These are phyloP conservation scores for Petunia axillaris DNA, from an alignment of 257 asterid genomes.

Conservation along the genomic window DNA sequence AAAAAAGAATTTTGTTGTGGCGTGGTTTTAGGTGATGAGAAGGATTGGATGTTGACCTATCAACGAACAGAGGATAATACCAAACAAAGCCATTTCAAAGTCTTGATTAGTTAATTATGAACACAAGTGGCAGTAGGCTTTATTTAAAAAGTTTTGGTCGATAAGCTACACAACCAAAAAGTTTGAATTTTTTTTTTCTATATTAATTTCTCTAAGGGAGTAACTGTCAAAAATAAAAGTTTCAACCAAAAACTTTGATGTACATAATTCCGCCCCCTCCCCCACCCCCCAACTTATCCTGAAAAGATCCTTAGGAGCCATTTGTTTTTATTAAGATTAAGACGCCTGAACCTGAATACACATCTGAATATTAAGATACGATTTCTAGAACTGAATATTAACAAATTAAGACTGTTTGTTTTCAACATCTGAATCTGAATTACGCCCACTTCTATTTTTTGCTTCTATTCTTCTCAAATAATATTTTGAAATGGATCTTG, in stretches of 20 bases:
- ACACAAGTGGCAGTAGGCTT: conserved; percentile 36
- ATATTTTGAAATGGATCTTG: too few relatives aligned
- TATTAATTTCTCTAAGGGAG: not conserved
- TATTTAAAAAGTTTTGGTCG: conserved; percentile 38
- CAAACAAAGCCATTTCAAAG: conserved; percentile 51
- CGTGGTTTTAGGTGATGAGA: conserved; percentile 50
- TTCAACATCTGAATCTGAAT: too few relatives aligned
- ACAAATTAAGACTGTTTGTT: too few relatives aligned
- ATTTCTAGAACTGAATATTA: too few relatives aligned
- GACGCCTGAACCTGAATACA: too few relatives aligned
- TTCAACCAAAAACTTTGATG: not conserved
- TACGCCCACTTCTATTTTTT: too few relatives aligned
- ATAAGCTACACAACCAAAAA: conserved; percentile 16
- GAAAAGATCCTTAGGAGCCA: too few relatives aligned
- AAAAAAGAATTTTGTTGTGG: conserved; percentile 41
- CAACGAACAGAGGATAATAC: conserved; percentile 48
- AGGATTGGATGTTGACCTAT: conserved; percentile 56
- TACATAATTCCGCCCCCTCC: not conserved
- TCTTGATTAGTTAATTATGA: conserved; percentile 36
- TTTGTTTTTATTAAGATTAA: too few relatives aligned
- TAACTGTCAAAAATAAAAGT: not conserved
- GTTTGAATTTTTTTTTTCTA: conserved; percentile 9
- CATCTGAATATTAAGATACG: too few relatives aligned
- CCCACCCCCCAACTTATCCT: not conserved
- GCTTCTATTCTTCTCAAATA: too few relatives aligned